Base-by-base conservation (phyloP, 164 flowering plant species). In the Magnolia kwangsiensis region DNA sequence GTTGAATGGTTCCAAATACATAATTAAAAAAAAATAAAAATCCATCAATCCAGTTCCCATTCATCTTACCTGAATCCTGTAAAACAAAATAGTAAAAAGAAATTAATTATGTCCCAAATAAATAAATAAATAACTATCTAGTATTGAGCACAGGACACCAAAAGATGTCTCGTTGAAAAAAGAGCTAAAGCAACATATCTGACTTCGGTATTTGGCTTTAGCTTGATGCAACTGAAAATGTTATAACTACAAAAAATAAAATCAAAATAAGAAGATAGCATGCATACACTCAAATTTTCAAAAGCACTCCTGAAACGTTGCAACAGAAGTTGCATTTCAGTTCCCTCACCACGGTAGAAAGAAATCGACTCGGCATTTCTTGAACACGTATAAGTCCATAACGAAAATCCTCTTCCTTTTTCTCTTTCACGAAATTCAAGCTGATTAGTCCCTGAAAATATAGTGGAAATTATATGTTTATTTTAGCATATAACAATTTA, bases 291-390 rank as follows among this genome's bases (percentile, higher is more conserved):
- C 71, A 96, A 81, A 83, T 96, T 96, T 76, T 93, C 96, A 75
- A 90, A 91, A 80, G 99, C 99, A 76, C 87, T 90, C 81, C 80
- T 87, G 88, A 96, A 94, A 50, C 96, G 91, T 83, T 88, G 94
- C 79, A 96, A 80, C 69, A 96, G 83, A 80, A 96, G 92, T 75
- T 90, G 94, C 82, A 88, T 83, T 84, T 96, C 98, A 85, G 87
- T 94, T 71, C 89, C 90, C 86, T 94, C 99, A 11, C 99, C 99
- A 69, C 91, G 87, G 85, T 96, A 96, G 81, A 96, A 94, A 74
- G 99, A 97, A 87, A 96, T 94, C 21, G 99, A 93, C 82, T 96
- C 99, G 72, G 99, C 96, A 88, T 96, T 96, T 96, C 99, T 79
- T 98, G 82, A 74, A 96, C 87, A 14, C 96, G 98, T 8, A 96